phyloP scores from a whole-genome alignment of 805 yeast genomes.

The Kluyveromyces siamensis region DNA sequence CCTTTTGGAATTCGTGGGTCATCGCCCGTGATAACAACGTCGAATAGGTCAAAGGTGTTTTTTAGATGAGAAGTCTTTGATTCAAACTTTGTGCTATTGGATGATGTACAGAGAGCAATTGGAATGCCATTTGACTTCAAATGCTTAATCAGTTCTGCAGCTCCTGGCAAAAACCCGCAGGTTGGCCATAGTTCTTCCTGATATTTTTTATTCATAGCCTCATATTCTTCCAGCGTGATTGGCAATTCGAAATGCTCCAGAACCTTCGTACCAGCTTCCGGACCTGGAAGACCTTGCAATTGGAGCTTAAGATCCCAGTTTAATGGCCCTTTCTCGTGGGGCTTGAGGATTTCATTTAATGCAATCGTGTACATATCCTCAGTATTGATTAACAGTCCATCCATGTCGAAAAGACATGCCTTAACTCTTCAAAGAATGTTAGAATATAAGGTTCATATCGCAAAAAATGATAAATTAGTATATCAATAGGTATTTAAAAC shows the following conservation, averaged over 20 bases:
- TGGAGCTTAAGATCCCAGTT: conserved; percentile 87
- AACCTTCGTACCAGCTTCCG: conserved; percentile 55
- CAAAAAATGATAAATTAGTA: neutral
- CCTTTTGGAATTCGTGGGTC: conserved; percentile 76
- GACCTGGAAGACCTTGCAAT: conserved; percentile 88
- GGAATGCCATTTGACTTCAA: conserved; percentile 53
- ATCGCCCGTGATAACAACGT: conserved; percentile 80
- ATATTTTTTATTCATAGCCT: conserved; percentile 39
- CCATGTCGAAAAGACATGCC: conserved; percentile 63
- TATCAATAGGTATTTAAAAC: neutral
- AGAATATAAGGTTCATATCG: neutral
- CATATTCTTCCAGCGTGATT: conserved; percentile 56
- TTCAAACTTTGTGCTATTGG: conserved; percentile 50
- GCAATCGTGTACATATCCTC: conserved; percentile 87
- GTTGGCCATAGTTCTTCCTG: conserved; percentile 54
- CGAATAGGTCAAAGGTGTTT: conserved; percentile 57
- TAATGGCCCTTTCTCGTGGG: conserved; percentile 66
- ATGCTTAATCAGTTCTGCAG: conserved; percentile 52
- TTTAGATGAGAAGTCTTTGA: conserved; percentile 65
- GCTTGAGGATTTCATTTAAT: conserved; percentile 53
- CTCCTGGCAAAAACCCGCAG: conserved; percentile 75
- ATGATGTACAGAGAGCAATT: conserved; percentile 86
- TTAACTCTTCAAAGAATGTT: conserved; percentile 10
- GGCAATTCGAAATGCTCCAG: conserved; percentile 64
- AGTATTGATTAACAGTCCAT: conserved; percentile 85